Conservation (phyloP, 2,329 filamentous ascomycete species). For the Claviceps quebecensis region DNA sequence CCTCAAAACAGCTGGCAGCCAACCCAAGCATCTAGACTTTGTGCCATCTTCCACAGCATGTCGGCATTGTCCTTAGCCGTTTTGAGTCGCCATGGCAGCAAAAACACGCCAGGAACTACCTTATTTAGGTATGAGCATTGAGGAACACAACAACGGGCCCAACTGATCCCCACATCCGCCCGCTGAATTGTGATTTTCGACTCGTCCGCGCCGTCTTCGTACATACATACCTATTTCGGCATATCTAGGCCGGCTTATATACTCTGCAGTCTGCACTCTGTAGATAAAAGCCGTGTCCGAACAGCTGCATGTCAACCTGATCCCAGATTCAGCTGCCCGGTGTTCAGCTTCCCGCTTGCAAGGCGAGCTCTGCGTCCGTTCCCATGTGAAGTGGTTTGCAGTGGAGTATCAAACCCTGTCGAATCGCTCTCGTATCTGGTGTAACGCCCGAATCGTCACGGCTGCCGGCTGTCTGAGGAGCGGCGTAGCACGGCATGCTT, state of each 20-base stretch:
- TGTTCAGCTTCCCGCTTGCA: too few species aligned
- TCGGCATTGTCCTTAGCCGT: not conserved
- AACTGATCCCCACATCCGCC: not conserved
- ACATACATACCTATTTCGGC: not conserved
- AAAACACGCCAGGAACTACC: conserved; percentile 4
- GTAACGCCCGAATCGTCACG: not conserved
- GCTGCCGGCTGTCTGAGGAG: not conserved
- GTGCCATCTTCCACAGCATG: too few species aligned
- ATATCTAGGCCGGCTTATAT: not conserved
- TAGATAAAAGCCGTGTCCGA: too few species aligned
- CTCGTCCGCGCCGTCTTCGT: too few species aligned
- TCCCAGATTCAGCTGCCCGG: too few species aligned
- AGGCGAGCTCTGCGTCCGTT: not conserved
- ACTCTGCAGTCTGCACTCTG: too few species aligned
- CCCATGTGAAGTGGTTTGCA: not conserved
- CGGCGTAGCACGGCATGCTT: not conserved
- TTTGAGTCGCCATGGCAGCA: conserved; percentile 12
- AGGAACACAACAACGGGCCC: conserved; percentile 6
- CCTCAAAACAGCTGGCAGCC: not conserved
- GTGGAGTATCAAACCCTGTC: not conserved
- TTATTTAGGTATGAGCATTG: too few species aligned
- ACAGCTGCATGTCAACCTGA: too few species aligned
- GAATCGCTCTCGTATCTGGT: not conserved
- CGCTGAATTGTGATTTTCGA: too few species aligned
- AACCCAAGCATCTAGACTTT: too few species aligned